Evolutionary conservation across 1,139 yeast species (phyloP), one percentile per base, ranked within the genome.

Genomic region (Pichia cactophila): DNA sequence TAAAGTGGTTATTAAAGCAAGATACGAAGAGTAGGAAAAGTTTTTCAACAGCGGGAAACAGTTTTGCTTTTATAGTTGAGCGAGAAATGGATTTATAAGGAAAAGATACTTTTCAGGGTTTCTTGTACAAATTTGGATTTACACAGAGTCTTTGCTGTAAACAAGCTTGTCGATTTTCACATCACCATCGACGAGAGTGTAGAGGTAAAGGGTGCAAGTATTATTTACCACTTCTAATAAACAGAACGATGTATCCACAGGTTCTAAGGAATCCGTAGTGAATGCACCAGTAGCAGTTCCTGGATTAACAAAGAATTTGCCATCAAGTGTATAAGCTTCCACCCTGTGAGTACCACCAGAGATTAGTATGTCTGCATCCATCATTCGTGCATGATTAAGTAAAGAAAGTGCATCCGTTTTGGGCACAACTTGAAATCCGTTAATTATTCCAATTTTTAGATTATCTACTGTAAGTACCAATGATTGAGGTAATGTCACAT

Each of bases 301-400:
- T 0, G 98, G 98, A 64, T 88, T 90, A 28, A 92, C 76, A 61
- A 92, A 92, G 66, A 90, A 88, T 68, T 87, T 88, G 31, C 95
- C 95, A 57, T 89, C 97, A 53, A 90, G 71, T 11, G 94, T 87
- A 61, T 88, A 92, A 0, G 97, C 96, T 62, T 92, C 97, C 8
- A 88, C 95, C 55, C 81, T 80, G 64, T 88, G 96, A 2, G 96
- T 83, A 0, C 96, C 96, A n/a, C 97, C 97, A 87, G 95, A 88
- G n/a, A 92, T 73, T 59, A 92, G 72, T 10, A 92, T 77, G 66
- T 92, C 97, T 43, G 87, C 97, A 63, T 90, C 95, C 72, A 90
- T 72, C 67, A 89, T 92, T 53, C 98, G 74, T 0, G 98, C 96
- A 52, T 86, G 76, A 1, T 86, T 79, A 58, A 87, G 73, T 52